These are phyloP conservation scores for Allium sativum DNA, from an alignment of 106 monocot genomes.

Conservation along the genomic window DNA sequence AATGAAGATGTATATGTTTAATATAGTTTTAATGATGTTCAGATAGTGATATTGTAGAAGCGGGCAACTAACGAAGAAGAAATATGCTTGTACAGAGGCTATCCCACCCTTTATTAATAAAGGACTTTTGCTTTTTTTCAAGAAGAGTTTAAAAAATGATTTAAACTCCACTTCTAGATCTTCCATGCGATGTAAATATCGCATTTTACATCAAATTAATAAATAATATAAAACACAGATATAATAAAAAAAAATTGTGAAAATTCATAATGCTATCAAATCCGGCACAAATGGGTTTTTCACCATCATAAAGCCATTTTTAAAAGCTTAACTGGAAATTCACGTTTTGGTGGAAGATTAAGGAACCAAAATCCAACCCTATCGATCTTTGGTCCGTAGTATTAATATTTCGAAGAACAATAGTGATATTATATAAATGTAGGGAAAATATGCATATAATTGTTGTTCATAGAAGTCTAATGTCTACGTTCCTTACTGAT, in stretches of 20 bases:
- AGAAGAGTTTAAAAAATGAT: slow-evolving; percentile 18
- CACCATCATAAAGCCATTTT: slow-evolving; percentile 74
- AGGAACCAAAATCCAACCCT: slow-evolving; percentile 95
- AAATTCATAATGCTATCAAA: slow-evolving; percentile 89
- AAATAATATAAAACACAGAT: neutral
- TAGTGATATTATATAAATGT: neutral
- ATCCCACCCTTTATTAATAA: slow-evolving; percentile 27
- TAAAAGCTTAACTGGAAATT: slow-evolving; percentile 55
- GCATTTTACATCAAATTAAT: neutral
- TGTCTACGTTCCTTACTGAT: no score
- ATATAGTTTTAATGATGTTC: neutral
- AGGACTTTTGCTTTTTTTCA: slow-evolving; percentile 14
- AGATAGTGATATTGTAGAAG: no score
- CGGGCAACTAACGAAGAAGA: no score
- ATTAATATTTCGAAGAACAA: slow-evolving; percentile 39
- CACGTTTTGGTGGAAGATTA: slow-evolving; percentile 83
- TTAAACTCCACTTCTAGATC: slow-evolving; percentile 18
- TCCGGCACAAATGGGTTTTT: no score
- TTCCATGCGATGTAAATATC: slow-evolving; percentile 13
- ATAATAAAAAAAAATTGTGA: no score
- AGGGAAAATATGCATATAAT: neutral
- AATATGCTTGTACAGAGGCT: slow-evolving; percentile 21
- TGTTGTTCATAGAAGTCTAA: neutral
- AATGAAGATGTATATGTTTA: slow-evolving; percentile 1
- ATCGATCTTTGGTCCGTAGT: slow-evolving; percentile 86